These are phyloP conservation scores for Penicillium maclennaniae DNA, from an alignment of 495 filamentous ascomycete genomes.

Conservation along the genomic window DNA sequence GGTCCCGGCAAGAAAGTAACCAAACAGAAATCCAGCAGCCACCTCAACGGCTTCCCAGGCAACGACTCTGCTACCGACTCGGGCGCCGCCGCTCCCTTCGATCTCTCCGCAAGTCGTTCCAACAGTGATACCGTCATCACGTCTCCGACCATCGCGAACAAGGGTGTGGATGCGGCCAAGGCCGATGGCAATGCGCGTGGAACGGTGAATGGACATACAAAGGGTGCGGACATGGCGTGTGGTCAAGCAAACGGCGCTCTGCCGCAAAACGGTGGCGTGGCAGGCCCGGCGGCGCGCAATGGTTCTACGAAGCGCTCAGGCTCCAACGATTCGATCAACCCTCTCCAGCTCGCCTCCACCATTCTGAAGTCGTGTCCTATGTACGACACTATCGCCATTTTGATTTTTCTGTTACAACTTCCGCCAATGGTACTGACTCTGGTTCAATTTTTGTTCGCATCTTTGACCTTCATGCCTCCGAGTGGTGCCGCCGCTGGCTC, in stretches of 20 bases:
- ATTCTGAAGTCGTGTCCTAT: slow-evolving; percentile 88
- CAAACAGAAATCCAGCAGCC: slow-evolving; percentile 61
- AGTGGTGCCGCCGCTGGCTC: slow-evolving; percentile 48
- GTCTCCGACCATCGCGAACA: slow-evolving; percentile 36
- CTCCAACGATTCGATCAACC: slow-evolving; percentile 57
- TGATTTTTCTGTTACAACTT: slow-evolving; percentile 96
- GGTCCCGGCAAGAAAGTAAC: slow-evolving; percentile 77
- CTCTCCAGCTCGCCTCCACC: slow-evolving; percentile 71
- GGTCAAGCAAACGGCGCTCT: slow-evolving; percentile 35
- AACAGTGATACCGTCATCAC: slow-evolving; percentile 38
- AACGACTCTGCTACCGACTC: slow-evolving; percentile 43
- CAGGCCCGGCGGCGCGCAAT: slow-evolving; percentile 32
- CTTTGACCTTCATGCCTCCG: slow-evolving; percentile 88
- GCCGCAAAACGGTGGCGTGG: slow-evolving; percentile 33
- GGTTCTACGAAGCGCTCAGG: slow-evolving; percentile 57
- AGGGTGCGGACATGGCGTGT: slow-evolving; percentile 39
- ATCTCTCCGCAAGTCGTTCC: slow-evolving; percentile 41
- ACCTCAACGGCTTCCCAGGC: slow-evolving; percentile 53
- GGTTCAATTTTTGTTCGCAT: slow-evolving; percentile 90
- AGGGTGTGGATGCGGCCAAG: slow-evolving; percentile 32
- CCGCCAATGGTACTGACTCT: slow-evolving; percentile 84
- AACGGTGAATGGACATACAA: slow-evolving; percentile 38
- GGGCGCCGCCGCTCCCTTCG: slow-evolving; percentile 42
- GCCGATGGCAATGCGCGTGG: slow-evolving; percentile 35
- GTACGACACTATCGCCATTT: slow-evolving; percentile 93